Percentiles rank a stretch among this genome's conserved stretches.
phyloP scores from a whole-genome alignment of 2,329 filamentous ascomycete genomes.

The Fusarium camptoceras region DNA sequence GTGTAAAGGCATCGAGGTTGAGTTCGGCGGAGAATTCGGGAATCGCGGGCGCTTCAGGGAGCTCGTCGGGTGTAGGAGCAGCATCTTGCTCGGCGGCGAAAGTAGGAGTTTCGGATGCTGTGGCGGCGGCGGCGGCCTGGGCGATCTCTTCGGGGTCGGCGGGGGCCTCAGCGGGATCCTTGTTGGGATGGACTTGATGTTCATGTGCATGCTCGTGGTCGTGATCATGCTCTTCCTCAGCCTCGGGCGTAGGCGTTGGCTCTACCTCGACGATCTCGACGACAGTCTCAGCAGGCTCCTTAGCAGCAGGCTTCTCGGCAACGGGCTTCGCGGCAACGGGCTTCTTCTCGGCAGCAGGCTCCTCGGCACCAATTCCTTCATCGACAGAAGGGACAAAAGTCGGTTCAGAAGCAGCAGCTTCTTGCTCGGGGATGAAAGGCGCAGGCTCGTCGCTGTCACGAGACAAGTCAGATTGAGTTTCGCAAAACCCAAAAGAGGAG shows the following conservation, averaged over 20 bases:
- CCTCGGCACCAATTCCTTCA: conserved; percentile 7
- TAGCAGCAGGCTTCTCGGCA: neutral
- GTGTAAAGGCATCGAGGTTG: conserved; percentile 19
- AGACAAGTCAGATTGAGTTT: neutral
- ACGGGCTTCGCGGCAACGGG: neutral
- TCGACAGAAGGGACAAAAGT: conserved; percentile 23
- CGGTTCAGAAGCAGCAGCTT: conserved; percentile 14
- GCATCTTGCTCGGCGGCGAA: neutral
- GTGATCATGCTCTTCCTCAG: neutral
- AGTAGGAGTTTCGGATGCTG: conserved; percentile 4
- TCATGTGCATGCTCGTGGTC: neutral
- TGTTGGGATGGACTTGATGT: neutral
- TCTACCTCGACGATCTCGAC: conserved; percentile 3
- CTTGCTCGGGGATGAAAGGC: conserved; percentile 27
- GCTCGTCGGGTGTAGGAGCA: neutral
- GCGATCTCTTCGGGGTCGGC: conserved; percentile 22
- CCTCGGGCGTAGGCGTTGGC: neutral
- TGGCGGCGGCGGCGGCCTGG: conserved; percentile 1
- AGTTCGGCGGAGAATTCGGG: conserved; percentile 1
- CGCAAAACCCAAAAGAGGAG: neutral
- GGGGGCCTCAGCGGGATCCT: conserved; percentile 16
- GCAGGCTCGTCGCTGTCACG: conserved; percentile 17
- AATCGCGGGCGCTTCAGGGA: conserved; percentile 10
- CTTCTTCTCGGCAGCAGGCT: conserved; percentile 1
- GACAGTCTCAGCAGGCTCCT: conserved; percentile 4